Conservation (phyloP, 2,329 filamentous ascomycete genomes). For the Byssoonygena ceratinophila region DNA sequence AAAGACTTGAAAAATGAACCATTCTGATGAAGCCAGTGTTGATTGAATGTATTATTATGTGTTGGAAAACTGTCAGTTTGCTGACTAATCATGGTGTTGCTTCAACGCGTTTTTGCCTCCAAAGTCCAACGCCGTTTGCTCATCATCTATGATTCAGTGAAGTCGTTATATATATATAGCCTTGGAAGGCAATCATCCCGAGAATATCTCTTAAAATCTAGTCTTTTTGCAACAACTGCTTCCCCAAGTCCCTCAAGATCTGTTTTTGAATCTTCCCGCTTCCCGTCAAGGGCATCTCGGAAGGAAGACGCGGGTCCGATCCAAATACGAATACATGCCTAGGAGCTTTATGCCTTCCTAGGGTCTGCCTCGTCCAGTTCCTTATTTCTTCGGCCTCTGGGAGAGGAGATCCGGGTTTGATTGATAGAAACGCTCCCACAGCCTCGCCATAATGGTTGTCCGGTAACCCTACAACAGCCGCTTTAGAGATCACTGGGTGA, state of each 20-base stretch:
- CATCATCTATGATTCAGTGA: too few species aligned
- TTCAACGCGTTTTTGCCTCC: not conserved
- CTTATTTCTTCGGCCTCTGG: slow-evolving; percentile 48
- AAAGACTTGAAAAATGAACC: too few species aligned
- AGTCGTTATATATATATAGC: too few species aligned
- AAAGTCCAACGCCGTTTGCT: not conserved
- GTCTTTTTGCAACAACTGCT: slow-evolving; percentile 31
- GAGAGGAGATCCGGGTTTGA: slow-evolving; percentile 24
- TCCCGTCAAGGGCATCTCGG: slow-evolving; percentile 53
- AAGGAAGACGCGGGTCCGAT: slow-evolving; percentile 40
- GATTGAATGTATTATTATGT: too few species aligned
- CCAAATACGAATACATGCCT: slow-evolving; percentile 68
- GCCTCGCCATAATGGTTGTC: slow-evolving; percentile 64
- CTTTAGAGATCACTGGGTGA: slow-evolving; percentile 52
- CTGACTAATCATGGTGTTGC: not conserved
- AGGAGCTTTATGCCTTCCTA: slow-evolving; percentile 59
- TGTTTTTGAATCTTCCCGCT: slow-evolving; percentile 61
- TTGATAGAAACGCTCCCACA: slow-evolving; percentile 51
- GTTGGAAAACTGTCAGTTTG: not conserved
- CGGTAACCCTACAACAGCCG: slow-evolving; percentile 59
- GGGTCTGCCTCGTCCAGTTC: slow-evolving; percentile 51
- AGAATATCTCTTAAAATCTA: not conserved
- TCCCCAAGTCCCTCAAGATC: slow-evolving; percentile 42
- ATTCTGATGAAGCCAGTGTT: too few species aligned
- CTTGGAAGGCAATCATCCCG: not conserved